Conservation (phyloP, 2,329 filamentous ascomycete species). For the Zymoseptoria passerinii region DNA sequence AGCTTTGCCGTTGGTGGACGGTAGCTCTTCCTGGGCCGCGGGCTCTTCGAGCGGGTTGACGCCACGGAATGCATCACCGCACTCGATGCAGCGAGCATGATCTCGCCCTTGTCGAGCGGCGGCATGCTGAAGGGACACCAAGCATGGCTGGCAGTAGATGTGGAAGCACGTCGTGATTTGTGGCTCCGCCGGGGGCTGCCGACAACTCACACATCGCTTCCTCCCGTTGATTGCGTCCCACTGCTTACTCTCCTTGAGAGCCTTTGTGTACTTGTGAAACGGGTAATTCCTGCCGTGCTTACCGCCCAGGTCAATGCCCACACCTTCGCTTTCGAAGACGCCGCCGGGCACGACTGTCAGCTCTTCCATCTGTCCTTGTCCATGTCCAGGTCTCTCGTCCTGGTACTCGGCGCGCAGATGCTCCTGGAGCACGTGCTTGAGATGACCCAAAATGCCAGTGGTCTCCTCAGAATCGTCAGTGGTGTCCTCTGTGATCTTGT, state of each 20-base stretch:
- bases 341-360: slow-evolving; percentile 10
- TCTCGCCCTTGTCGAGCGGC: slow-evolving; percentile 22
- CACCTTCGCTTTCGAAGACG: slow-evolving; percentile 9
- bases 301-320: slow-evolving; percentile 18
- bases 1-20: slow-evolving; percentile 3
- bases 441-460: slow-evolving; percentile 11
- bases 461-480: slow-evolving; percentile 4
- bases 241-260: slow-evolving; percentile 27
- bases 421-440: slow-evolving; percentile 14
- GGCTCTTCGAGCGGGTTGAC: slow-evolving; percentile 8
- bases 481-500: slow-evolving; percentile 6
- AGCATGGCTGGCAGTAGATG: slow-evolving; percentile 47
- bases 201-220: slow-evolving; percentile 39
- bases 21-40: not conserved
- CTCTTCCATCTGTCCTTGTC: not conserved
- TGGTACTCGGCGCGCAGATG: not conserved
- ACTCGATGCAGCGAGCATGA: slow-evolving; percentile 28
- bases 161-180: slow-evolving; percentile 47
- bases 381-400: not conserved
- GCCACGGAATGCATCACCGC: slow-evolving; percentile 24
- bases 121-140: slow-evolving; percentile 27
- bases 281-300: slow-evolving; percentile 33
- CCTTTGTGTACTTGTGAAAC: slow-evolving; percentile 35
- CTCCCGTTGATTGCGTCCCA: slow-evolving; percentile 32
- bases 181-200: slow-evolving; percentile 31